Conservation (phyloP, 2,329 filamentous ascomycete genomes). For the Arachnopeziza araneosa region DNA sequence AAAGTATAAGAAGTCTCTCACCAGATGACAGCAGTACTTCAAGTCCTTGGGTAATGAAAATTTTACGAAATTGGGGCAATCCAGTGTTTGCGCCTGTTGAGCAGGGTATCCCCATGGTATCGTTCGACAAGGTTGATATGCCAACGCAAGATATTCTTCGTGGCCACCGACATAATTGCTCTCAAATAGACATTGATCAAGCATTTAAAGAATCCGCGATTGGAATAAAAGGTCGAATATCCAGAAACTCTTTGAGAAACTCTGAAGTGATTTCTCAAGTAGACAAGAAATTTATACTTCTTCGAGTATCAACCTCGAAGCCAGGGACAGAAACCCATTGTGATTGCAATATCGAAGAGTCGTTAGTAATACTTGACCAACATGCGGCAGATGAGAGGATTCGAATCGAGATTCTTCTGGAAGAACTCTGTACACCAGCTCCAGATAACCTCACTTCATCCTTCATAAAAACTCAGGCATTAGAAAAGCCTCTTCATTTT, state of each 20-base stretch:
- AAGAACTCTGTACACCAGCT: slow-evolving; percentile 41
- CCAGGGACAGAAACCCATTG: slow-evolving; percentile 5
- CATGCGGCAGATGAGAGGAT: slow-evolving; percentile 91
- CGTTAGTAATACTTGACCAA: slow-evolving; percentile 79
- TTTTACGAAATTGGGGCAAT: slow-evolving; percentile 67
- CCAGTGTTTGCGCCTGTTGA: slow-evolving; percentile 60
- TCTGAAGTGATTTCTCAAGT: slow-evolving; percentile 75
- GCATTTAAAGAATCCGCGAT: slow-evolving; percentile 22
- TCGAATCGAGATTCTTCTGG: slow-evolving; percentile 68
- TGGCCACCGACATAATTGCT: slow-evolving; percentile 21
- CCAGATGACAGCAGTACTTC: slow-evolving; percentile 19
- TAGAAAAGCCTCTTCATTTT: slow-evolving; percentile 56
- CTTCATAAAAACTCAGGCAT: slow-evolving; percentile 30
- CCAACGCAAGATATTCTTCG: slow-evolving; percentile 19
- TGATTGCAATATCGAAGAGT: slow-evolving; percentile 11
- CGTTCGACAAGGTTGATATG: slow-evolving; percentile 28
- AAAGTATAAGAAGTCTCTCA: neutral
- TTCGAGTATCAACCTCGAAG: slow-evolving; percentile 36
- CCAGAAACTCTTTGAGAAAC: slow-evolving; percentile 51
- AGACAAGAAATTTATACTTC: slow-evolving; percentile 82
- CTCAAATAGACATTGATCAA: slow-evolving; percentile 26
- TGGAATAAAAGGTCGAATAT: slow-evolving; percentile 45
- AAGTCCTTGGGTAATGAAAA: slow-evolving; percentile 50
- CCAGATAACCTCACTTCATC: slow-evolving; percentile 4
- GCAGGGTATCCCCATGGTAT: slow-evolving; percentile 39